Base-by-base conservation (phyloP, 1,284 basidiomycete species). In the Chondrostereum purpureum region DNA sequence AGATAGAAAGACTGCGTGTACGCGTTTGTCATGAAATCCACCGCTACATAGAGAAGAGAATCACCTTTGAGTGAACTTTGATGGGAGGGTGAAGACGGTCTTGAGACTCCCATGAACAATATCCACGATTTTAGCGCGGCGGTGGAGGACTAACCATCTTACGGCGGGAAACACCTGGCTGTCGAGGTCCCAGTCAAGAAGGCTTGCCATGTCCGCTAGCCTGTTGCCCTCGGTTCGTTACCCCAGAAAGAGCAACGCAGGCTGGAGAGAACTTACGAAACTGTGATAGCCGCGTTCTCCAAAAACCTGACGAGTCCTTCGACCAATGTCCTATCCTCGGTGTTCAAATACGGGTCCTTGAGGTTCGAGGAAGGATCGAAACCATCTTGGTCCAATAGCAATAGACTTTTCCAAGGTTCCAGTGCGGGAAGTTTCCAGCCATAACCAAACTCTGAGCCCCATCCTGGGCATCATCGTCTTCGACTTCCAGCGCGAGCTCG, bases 331-430 rank as follows among this genome's bases (percentile, higher is more conserved):
- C 75, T 68, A 54, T 88, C 84, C 31, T 84, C 83, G 13, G 70
- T 71, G 53, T 63, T 81, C 46, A 83, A 72, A 55, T 77, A 78
- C 21, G 75, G 78, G 20, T 72, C 76, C 50, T 73, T 70, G 35
- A 82, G 60, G 46, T 76, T 79, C 55, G 77, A 71, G 49, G 83
- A 76, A 1, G 80, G 72, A 50, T 84, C 79, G 39, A 83, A 66
- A 18, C 77, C 77, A 31, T 75, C 74, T 5, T 75, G 72, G 51
- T 88, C 83, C 21, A 96, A 62, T 17, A 92, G 72, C 4, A 97
- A 66, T 14, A 97, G 62, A 21, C 90, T 89, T 61, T 95, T 93
- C 94, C 94, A 97, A 3, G 94, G 93, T n/a, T 82, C 74, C 8
- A 97, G 69, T 8, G 77, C 67, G 4, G 86, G 85, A 1, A 89